Percentiles rank a stretch among this genome's conserved stretches.
Conservation (phyloP, 2,329 filamentous ascomycete species). For the Pseudonectria foliicola region DNA sequence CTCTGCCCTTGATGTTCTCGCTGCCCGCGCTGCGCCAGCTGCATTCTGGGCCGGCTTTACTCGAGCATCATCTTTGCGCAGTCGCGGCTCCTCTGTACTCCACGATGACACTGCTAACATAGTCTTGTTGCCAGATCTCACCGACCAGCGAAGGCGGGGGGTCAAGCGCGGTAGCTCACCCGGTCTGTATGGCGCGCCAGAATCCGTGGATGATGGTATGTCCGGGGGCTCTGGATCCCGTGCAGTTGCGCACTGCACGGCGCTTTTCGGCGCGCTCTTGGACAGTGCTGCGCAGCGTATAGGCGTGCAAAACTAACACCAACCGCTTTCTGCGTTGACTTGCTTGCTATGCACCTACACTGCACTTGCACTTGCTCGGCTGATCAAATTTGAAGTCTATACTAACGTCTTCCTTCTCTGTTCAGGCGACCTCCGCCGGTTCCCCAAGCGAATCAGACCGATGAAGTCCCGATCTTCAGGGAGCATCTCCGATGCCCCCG, state of each 20-base stretch:
- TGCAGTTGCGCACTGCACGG: slow-evolving; percentile 30
- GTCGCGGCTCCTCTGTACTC: background rate
- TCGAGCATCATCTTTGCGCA: slow-evolving; percentile 3
- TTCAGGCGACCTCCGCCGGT: slow-evolving; percentile 42
- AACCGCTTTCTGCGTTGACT: slow-evolving; percentile 23
- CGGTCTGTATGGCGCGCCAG: slow-evolving; percentile 48
- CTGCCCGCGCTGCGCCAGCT: background rate
- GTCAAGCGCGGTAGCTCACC: slow-evolving; percentile 76
- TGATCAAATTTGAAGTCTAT: slow-evolving; percentile 1
- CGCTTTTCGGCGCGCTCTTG: slow-evolving; percentile 20
- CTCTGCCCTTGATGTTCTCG: slow-evolving; percentile 4
- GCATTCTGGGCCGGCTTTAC: too few relatives aligned
- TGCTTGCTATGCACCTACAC: slow-evolving; percentile 23
- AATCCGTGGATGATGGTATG: slow-evolving; percentile 67
- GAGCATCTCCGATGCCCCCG: slow-evolving; percentile 50
- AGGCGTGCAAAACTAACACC: slow-evolving; percentile 9
- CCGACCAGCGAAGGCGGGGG: slow-evolving; percentile 54
- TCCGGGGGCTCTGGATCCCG: slow-evolving; percentile 29
- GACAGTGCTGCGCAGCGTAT: slow-evolving; percentile 11
- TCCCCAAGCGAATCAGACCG: slow-evolving; percentile 50
- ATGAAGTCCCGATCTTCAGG: slow-evolving; percentile 52
- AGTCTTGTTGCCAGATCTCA: slow-evolving; percentile 34
- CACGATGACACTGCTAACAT: slow-evolving; percentile 20
- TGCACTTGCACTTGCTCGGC: slow-evolving; percentile 11
- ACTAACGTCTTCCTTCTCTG: slow-evolving; percentile 24